Percentiles rank a stretch among this genome's conserved stretches.
These are phyloP conservation scores for Gossypium schwendimanii DNA, from an alignment of 441 rosid genomes.

Conservation along the genomic window DNA sequence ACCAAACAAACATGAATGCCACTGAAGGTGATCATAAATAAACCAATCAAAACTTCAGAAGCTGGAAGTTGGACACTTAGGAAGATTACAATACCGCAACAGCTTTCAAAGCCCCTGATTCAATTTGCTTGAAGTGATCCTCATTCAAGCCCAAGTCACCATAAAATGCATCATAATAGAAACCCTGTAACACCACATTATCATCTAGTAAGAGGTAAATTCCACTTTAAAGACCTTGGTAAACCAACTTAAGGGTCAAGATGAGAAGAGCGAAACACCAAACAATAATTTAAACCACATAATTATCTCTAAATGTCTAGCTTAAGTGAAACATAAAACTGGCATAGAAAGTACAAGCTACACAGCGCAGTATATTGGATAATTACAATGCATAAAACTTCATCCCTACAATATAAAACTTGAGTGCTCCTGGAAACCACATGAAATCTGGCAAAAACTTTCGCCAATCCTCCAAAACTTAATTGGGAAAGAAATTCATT, in stretches of 20 bases:
- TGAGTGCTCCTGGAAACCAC: not conserved
- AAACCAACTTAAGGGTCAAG: slow-evolving; percentile 1
- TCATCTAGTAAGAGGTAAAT: not conserved
- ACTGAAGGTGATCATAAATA: not conserved
- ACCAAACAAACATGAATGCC: not conserved
- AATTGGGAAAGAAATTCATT: not conserved
- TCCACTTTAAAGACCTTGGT: not conserved
- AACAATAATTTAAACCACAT: not conserved
- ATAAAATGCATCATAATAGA: slow-evolving; percentile 92
- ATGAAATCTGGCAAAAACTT: not conserved
- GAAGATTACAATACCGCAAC: slow-evolving; percentile 48
- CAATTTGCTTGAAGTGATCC: slow-evolving; percentile 37
- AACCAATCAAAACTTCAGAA: not conserved
- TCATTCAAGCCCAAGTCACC: slow-evolving; percentile 81
- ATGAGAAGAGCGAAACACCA: not conserved
- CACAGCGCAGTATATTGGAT: not conserved
- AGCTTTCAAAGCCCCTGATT: slow-evolving; percentile 55
- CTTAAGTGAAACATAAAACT: not conserved
- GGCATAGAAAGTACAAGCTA: not conserved
- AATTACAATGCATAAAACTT: not conserved
- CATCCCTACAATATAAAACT: not conserved
- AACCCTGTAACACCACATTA: slow-evolving; percentile 53
- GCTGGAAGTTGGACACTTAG: not conserved
- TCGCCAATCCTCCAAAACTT: not conserved
- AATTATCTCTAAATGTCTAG: not conserved